Conservation (phyloP, 139 green algal species). For the Diplosphaera chodatii region DNA sequence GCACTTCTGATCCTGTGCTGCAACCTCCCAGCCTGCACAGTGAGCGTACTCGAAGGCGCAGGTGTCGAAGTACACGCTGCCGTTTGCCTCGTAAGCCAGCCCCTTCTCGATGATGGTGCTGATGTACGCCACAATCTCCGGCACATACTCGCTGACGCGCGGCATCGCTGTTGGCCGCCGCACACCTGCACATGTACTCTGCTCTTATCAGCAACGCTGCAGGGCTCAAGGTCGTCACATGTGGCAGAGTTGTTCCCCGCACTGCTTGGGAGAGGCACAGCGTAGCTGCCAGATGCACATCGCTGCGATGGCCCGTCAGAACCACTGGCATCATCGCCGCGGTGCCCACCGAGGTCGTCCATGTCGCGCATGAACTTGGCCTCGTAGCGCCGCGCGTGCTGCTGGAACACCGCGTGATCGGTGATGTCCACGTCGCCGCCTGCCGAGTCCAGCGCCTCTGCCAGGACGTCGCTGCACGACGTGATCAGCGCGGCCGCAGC, state of each 20-base stretch:
- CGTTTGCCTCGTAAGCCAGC: slow-evolving; percentile 80
- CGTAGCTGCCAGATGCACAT: too few species aligned
- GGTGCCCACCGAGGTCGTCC: slow-evolving; percentile 43
- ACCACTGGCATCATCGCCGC: too few species aligned
- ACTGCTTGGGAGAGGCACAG: too few species aligned
- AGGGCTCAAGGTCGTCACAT: too few species aligned
- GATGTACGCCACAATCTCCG: slow-evolving; percentile 72
- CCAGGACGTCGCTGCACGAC: slow-evolving; percentile 64
- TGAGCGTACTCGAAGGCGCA: slow-evolving; percentile 61
- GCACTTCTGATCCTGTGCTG: too few species aligned
- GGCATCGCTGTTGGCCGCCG: slow-evolving; percentile 48
- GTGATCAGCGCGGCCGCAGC: slow-evolving; percentile 31
- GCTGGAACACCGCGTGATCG: slow-evolving; percentile 74
- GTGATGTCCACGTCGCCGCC: slow-evolving; percentile 51
- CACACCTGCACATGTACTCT: background rate
- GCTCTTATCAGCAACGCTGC: too few species aligned
- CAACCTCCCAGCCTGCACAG: background rate
- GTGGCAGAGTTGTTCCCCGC: too few species aligned
- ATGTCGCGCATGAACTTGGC: slow-evolving; percentile 92
- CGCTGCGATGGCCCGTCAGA: too few species aligned
- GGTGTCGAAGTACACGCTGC: slow-evolving; percentile 97
- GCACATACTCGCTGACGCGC: slow-evolving; percentile 91
- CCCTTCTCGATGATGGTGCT: slow-evolving; percentile 77
- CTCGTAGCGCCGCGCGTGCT: slow-evolving; percentile 71
- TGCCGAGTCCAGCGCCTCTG: slow-evolving; percentile 67